Conservation (phyloP, 805 yeast species). For the Metschnikowia aberdeeniae region DNA sequence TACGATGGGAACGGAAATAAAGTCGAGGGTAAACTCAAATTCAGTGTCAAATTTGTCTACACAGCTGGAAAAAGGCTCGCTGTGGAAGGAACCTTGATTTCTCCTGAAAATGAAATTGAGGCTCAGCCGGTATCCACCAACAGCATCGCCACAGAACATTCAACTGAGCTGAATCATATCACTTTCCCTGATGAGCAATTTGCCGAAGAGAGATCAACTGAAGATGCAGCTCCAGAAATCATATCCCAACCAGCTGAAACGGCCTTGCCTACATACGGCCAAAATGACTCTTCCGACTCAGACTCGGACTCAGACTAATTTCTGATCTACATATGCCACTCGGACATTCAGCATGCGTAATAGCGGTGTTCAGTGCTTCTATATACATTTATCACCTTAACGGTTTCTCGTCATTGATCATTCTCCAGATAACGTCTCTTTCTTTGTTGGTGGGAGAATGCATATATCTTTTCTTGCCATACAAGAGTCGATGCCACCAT, state of each 20-base stretch:
- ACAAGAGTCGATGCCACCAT: constrained; percentile 21
- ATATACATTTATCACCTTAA: constrained; percentile 2
- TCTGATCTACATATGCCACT: background rate
- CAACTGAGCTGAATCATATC: constrained; percentile 13
- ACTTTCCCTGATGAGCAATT: constrained; percentile 15
- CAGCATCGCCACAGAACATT: constrained; percentile 22
- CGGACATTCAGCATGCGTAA: constrained; percentile 3
- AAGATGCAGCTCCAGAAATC: background rate
- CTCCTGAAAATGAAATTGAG: constrained; percentile 54
- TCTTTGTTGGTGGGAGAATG: constrained; percentile 35
- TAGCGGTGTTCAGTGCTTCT: constrained; percentile 8
- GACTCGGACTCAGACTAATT: constrained; percentile 11
- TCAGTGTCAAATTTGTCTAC: constrained; percentile 68
- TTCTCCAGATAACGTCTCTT: constrained; percentile 39
- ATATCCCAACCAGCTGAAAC: background rate
- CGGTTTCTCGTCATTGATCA: constrained; percentile 37
- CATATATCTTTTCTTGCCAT: constrained; percentile 25
- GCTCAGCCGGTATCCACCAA: constrained; percentile 48
- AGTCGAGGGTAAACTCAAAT: constrained; percentile 77
- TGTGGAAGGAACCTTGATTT: constrained; percentile 78
- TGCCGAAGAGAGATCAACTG: background rate
- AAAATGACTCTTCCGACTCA: constrained; percentile 11
- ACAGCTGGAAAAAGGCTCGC: constrained; percentile 79
- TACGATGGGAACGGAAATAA: constrained; percentile 66
- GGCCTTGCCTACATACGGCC: constrained; percentile 6